Evolutionary conservation across 2,329 filamentous ascomycete genomes (phyloP), one percentile per base, ranked within the genome.

Genomic region (Pyrenophora seminiperda): DNA sequence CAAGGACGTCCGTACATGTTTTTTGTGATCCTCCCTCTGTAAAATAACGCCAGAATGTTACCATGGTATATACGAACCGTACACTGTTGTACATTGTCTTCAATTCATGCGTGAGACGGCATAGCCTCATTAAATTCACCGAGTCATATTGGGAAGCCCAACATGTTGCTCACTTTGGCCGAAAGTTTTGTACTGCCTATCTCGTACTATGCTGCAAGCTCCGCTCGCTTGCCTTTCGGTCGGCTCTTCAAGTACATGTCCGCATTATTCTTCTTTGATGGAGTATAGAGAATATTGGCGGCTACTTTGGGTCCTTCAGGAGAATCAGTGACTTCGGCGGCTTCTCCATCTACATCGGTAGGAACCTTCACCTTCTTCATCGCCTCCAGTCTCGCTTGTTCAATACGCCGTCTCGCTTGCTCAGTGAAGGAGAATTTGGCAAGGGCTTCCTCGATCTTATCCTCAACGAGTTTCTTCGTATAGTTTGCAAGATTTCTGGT

Each of bases 401-500:
- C 50, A 11, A 51, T 47, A 9, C 38, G 41, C 10, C 32, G 38
- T 13, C 50, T 57, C 10, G 44, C 46, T 40, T 58, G 37, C 22
- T 59, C 44, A 1, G 63, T 68, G 56, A 73, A 75, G 1, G 78
- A 83, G 58, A 91, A 81, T 20, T 82, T 77, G 22, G 77, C 77
- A 22, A 91, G 76, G 11, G 82, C 81, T 7, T 79, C 73, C 56
- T 88, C 82, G 65, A 97, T 92, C 68, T 83, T 85, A 42, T 84
- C 79, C 74, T 97, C 92, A 2, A 92, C 86, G 41, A 95, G 70
- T 5, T 76, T 73, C 67, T 96, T 96, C 40, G 90, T 84, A 67
- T 96, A 86, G 57, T 89, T 87, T 0, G 90, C 91, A 34, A 96
- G 78, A 0, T 78, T 78, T 62, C 93, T 84, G 57, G 87, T 89